phyloP scores from a whole-genome alignment of 305 asterid genomes.

The Ruellia speciosa region DNA sequence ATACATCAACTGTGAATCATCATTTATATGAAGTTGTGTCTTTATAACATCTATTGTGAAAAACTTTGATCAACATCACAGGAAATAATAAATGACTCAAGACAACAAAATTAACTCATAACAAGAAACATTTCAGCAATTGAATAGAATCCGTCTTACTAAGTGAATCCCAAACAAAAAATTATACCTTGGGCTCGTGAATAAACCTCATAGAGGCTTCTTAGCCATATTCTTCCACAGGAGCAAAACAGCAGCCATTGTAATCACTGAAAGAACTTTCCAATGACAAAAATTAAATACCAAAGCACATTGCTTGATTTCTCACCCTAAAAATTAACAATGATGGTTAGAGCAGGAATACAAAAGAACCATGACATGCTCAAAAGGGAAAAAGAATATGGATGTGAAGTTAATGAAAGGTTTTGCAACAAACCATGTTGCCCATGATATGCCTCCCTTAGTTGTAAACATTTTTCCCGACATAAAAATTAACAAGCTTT shows the following conservation, averaged over 20 bases:
- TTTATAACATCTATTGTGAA: no score
- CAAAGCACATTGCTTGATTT: background rate
- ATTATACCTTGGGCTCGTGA: conserved; percentile 33
- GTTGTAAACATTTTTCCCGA: no score
- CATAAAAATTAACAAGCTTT: no score
- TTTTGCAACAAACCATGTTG: background rate
- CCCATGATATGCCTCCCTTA: background rate
- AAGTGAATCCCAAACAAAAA: background rate
- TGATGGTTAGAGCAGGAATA: background rate
- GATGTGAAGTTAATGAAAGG: no score
- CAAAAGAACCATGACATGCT: background rate
- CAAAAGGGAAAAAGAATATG: background rate
- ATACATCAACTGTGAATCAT: no score
- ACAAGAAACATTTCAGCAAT: no score
- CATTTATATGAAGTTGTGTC: no score
- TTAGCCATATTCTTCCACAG: conserved; percentile 20
- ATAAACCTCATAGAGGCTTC: conserved; percentile 32
- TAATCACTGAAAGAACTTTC: conserved; percentile 6
- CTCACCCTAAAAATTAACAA: background rate
- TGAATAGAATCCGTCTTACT: no score
- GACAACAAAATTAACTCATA: no score
- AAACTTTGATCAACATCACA: no score
- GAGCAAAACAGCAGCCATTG: conserved; percentile 15
- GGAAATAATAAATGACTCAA: no score
- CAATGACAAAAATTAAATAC: conserved; percentile 14